Evolutionary conservation across 805 yeast genomes (phyloP), one percentile per base, ranked within the genome.

Genomic region (Danielia oregonensis): DNA sequence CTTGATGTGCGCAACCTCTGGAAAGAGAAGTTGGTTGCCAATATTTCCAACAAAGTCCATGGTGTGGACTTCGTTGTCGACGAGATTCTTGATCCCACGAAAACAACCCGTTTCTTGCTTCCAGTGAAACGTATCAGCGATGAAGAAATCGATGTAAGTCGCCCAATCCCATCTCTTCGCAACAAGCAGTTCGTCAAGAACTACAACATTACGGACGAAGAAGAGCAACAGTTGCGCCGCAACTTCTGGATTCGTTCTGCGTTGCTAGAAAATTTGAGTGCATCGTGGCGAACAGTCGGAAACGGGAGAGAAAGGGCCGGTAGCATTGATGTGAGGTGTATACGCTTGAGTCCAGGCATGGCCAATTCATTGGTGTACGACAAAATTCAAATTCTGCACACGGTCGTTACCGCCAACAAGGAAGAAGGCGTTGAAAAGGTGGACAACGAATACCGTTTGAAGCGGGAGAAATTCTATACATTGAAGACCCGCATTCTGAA

Each of bases 1-100:
- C 50, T 91, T 10, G 97, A 93, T 54, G 59, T 93, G 37, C 72
- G 87, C 44, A 91, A 93, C 54, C 70, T 84, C 2, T 89, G 96
- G 93, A 69, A 74, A 5, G 81, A 79, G 31, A 71, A 72, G 18
- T 45, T 69, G 22, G 24, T 35, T 4, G 54, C 54, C 26, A 42
- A 57, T 2, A 39, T 74, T 8, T 43, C 46, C 2, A 66, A 63
- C 39, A 57, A 57, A 12, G 57, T 60, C 4, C 26, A 35, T 3
- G 49, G 51, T 8, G 39, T 42, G 4, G 37, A 42, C 4, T 38
- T 33, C 16, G 17, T 12, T 7, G 31, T 44, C 3, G 48, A 52
- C 4, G 65, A 59, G 25, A 25, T 31, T 4, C 43, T 68, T 9
- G 54, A 49, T 10, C 54, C 69, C 1, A 49, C 51, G 11, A 56